Percentiles rank a stretch among this genome's conserved stretches.
phyloP scores from a whole-genome alignment of 1,284 basidiomycete genomes.

The Heterobasidion parviporum region DNA sequence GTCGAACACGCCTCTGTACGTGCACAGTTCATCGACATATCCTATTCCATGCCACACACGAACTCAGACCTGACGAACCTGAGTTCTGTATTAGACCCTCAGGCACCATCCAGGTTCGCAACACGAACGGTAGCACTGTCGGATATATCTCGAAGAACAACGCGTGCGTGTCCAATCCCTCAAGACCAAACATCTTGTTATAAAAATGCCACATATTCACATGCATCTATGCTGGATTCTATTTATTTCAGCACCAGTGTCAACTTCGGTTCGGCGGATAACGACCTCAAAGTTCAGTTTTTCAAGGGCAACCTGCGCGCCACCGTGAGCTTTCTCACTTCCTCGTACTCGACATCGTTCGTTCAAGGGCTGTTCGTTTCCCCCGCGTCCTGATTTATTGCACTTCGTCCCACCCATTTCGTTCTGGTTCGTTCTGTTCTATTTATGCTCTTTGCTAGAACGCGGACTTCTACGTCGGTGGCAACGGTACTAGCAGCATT shows the following conservation, averaged over 20 bases:
- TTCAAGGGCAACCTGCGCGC: neutral
- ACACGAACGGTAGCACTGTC: neutral
- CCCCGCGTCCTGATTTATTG: no score
- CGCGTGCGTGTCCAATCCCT: neutral
- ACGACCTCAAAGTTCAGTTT: neutral
- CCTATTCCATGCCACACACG: neutral
- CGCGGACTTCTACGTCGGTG: neutral
- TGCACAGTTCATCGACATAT: neutral
- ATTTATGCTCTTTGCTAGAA: neutral
- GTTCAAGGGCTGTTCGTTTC: no score
- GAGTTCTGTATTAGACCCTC: neutral
- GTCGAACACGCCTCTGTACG: neutral
- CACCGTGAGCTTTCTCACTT: neutral
- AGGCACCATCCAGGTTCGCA: slow-evolving; percentile 1
- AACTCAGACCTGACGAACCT: no score
- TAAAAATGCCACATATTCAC: no score
- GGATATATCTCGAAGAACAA: neutral
- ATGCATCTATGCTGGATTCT: no score
- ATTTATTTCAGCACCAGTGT: neutral
- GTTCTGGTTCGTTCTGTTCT: no score
- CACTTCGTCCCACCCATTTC: no score
- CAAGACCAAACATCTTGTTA: no score
- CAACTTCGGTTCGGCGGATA: neutral
- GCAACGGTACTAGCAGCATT: neutral
- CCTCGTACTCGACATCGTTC: no score